Evolutionary conservation across 495 filamentous ascomycete species (phyloP).

Genomic region (Talaromyces borbonicus): DNA sequence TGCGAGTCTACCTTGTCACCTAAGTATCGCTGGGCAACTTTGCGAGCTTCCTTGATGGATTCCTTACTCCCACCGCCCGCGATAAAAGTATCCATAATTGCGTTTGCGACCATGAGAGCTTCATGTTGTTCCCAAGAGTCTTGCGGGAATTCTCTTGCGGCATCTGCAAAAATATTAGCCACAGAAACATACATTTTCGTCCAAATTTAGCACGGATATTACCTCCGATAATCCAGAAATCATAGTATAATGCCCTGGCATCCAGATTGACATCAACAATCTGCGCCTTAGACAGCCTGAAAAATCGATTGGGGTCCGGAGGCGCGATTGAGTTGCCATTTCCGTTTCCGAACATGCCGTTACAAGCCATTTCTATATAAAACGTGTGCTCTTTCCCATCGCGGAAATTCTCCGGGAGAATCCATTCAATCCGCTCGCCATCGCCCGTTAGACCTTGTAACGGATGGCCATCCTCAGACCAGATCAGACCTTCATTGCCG

Average conservation of each 20-base stretch:
- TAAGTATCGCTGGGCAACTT: constrained; percentile 73
- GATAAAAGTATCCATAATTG: constrained; percentile 84
- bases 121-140: constrained; percentile 81
- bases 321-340: constrained; percentile 84
- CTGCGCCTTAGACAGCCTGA: constrained; percentile 63
- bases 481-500: constrained; percentile 84
- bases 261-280: constrained; percentile 84
- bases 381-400: constrained; percentile 82
- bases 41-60: constrained; percentile 65
- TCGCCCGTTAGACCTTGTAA: constrained; percentile 91
- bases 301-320: constrained; percentile 72
- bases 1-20: constrained; percentile 71
- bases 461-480: constrained; percentile 77
- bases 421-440: constrained; percentile 82
- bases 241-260: constrained; percentile 72
- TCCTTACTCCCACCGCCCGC: constrained; percentile 62
- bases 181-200: not conserved
- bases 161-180: constrained; percentile 35
- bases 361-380: constrained; percentile 98
- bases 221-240: constrained; percentile 87
- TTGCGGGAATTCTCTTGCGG: constrained; percentile 66
- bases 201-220: constrained; percentile 6
- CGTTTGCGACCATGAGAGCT: constrained; percentile 71
- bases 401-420: constrained; percentile 66
- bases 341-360: constrained; percentile 95